A percentile compares a stretch with the other conserved stretches of the same genome.
phyloP scores from a whole-genome alignment of 257 asterid species.

The Solanum arcanum region DNA sequence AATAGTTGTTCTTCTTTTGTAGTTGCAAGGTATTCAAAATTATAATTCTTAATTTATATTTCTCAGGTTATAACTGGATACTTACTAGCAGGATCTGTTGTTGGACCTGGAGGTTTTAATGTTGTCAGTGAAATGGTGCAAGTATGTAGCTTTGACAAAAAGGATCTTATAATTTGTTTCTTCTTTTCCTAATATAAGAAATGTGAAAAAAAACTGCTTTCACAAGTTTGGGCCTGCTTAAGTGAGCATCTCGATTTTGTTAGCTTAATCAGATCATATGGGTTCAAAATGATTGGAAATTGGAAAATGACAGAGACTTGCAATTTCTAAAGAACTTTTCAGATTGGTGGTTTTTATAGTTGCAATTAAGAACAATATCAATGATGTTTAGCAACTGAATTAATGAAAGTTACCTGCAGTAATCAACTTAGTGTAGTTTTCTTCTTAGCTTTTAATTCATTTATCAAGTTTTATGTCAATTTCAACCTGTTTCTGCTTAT shows the following conservation, averaged over 20 bases:
- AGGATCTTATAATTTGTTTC: background rate
- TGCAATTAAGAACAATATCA: background rate
- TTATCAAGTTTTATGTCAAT: background rate
- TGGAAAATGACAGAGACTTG: background rate
- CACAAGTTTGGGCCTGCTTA: background rate
- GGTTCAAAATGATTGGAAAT: background rate
- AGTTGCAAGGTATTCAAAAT: constrained; percentile 2
- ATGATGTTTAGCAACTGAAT: background rate
- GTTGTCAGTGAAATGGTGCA: constrained; percentile 96
- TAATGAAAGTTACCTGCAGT: background rate
- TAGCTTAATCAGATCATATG: background rate
- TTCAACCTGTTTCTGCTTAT: constrained; percentile 12
- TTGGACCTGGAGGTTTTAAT: constrained; percentile 98
- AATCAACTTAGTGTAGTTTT: background rate
- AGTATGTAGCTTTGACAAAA: constrained; percentile 38
- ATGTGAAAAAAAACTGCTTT: background rate
- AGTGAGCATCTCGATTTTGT: background rate
- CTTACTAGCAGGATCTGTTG: constrained; percentile 92
- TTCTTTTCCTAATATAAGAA: background rate
- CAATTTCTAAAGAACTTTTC: background rate
- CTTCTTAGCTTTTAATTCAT: background rate
- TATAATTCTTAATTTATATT: background rate
- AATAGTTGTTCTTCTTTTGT: background rate
- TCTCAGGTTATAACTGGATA: constrained; percentile 94
- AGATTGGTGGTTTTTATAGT: background rate